Evolutionary conservation across 1,284 basidiomycete species (phyloP), one percentile per base, ranked within the genome.

Genomic region (Apiotrichum sp.): DNA sequence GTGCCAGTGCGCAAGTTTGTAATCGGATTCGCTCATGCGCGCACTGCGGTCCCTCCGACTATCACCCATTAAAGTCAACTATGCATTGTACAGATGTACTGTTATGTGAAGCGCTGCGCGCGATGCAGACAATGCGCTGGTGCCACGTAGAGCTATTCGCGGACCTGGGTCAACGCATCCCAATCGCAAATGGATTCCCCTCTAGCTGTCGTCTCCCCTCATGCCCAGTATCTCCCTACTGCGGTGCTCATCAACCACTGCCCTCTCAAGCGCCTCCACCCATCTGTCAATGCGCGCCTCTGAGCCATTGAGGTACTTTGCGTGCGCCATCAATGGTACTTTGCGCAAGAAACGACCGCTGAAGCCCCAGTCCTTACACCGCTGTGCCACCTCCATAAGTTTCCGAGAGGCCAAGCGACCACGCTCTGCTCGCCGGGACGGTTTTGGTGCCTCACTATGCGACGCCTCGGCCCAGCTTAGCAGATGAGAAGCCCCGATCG

Each of bases 291-390:
- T 41, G 32, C 58, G 50, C 49, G 33, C 55, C 8, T 6, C 10
- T 55, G 44, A 43, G 50, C 14, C 16, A 54, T 32, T 60, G 50
- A 42, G 85, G 69, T 92, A 86, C 3, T 84, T 81, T 2, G 93
- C 88, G 57, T 96, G 85, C 1, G 93, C 91, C 35, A 98, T 81
- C 32, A 98, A 88, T 1, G 95, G 95, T 16, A 98, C 79, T 8
- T 91, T 83, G 11, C 95, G 84, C 6, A 98, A 80, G 3, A 61
- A 61, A 6, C 59, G 56, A 1, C 59, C 59, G 31, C 47, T 51
- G 4, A 54, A 36, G 6, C 36, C 48, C 11, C 40, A 36, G 1
- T 40, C 40, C 5, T 56, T 48, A 33, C 56, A 58, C 6, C 41
- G 41, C 35, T 35, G 16, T 1, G 59, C 47, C 10, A 56, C 22